These are phyloP conservation scores for Jasminum sambac DNA, from an alignment of 257 asterid genomes.

Conservation along the genomic window DNA sequence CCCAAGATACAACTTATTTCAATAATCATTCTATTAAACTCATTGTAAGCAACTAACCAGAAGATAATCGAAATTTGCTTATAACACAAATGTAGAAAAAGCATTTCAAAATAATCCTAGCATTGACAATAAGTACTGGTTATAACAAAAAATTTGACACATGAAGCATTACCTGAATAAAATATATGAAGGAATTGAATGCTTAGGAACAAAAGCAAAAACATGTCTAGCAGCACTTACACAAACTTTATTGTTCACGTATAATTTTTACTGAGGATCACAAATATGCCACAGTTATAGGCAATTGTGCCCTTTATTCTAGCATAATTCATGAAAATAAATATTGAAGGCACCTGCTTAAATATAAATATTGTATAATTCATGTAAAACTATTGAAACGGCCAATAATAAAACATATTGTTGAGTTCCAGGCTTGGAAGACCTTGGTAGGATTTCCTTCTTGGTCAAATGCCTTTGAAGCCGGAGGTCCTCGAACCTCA, in stretches of 20 bases:
- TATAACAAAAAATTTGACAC: too few species aligned
- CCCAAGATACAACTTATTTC: constrained; percentile 10
- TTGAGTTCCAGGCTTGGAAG: constrained; percentile 25
- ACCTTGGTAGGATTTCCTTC: constrained; percentile 97
- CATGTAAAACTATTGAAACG: not conserved
- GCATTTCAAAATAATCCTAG: not conserved
- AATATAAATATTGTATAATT: constrained; percentile 4
- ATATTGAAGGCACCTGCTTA: not conserved
- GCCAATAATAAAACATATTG: constrained; percentile 16
- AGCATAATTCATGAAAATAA: not conserved
- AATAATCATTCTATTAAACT: not conserved
- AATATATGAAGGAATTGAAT: not conserved
- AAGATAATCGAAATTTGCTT: not conserved
- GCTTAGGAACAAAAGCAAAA: not conserved
- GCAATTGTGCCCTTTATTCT: not conserved
- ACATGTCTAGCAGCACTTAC: not conserved
- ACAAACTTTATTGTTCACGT: not conserved
- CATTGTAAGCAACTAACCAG: not conserved
- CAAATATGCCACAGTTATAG: too few species aligned
- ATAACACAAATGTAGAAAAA: not conserved
- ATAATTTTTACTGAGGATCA: not conserved
- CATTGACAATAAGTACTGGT: not conserved
- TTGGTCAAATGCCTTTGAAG: constrained; percentile 79
- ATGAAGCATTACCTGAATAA: not conserved
- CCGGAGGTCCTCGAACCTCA: constrained; percentile 97